These are phyloP conservation scores for Umbilicaria muhlenbergii DNA, from an alignment of 495 filamentous ascomycete species.

Conservation along the genomic window DNA sequence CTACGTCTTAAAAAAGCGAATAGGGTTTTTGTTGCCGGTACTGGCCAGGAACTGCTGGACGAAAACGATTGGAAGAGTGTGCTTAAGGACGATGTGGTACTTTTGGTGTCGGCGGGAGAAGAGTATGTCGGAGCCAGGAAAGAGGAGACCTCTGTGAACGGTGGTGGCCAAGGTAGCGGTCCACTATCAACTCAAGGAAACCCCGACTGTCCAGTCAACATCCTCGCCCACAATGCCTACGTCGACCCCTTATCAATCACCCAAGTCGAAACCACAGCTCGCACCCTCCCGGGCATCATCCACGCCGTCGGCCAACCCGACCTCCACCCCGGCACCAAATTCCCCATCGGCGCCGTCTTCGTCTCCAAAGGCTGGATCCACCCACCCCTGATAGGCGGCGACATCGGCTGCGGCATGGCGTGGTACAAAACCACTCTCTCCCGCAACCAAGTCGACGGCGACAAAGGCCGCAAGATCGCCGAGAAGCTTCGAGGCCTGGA, in stretches of 20 bases:
- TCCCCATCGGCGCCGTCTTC: slow-evolving; percentile 23
- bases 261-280: slow-evolving; percentile 18
- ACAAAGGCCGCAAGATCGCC: slow-evolving; percentile 18
- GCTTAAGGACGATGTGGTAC: slow-evolving; percentile 12
- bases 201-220: slow-evolving; percentile 6
- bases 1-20: slow-evolving; percentile 17
- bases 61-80: slow-evolving; percentile 12
- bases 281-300: slow-evolving; percentile 17
- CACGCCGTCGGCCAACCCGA: slow-evolving; percentile 22
- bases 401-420: slow-evolving; percentile 27
- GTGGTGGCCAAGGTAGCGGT: background rate
- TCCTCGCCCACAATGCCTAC: slow-evolving; percentile 13
- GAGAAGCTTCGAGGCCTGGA: slow-evolving; percentile 22
- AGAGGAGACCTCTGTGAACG: background rate
- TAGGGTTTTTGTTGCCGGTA: slow-evolving; percentile 17
- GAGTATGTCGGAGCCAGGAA: slow-evolving; percentile 17
- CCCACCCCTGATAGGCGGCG: slow-evolving; percentile 24
- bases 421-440: slow-evolving; percentile 21
- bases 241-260: slow-evolving; percentile 16
- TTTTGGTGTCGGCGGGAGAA: slow-evolving; percentile 20
- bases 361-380: slow-evolving; percentile 21
- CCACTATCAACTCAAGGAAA: background rate
- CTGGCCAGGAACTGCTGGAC: slow-evolving; percentile 16
- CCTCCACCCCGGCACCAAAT: slow-evolving; percentile 22
- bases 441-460: slow-evolving; percentile 15